Percentiles rank a stretch among this genome's conserved stretches.
Evolutionary conservation across 2,329 filamentous ascomycete species (phyloP).

Genomic region (Zymoseptoria crescenta): DNA sequence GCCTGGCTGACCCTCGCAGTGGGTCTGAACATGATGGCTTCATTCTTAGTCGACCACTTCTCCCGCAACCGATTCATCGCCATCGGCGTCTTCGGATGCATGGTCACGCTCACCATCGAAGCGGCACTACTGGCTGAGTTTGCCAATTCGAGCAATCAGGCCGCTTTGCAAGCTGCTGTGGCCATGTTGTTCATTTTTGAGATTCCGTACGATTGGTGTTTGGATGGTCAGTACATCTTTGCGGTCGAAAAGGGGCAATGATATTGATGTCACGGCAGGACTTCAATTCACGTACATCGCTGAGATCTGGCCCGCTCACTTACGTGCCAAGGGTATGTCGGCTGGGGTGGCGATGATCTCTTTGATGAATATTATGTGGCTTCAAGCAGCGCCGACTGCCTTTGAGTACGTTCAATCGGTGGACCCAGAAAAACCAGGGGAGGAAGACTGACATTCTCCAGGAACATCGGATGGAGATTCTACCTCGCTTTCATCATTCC

Average conservation of each 20-base stretch:
- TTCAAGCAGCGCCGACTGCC: conserved; percentile 14
- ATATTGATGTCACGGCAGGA: neutral
- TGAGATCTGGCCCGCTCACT: conserved; percentile 16
- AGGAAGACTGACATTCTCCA: neutral
- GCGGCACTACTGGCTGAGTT: conserved; percentile 14
- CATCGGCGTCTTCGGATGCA: conserved; percentile 16
- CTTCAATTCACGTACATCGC: conserved; percentile 17
- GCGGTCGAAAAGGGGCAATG: no score
- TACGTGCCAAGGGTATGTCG: conserved; percentile 18
- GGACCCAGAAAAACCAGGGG: neutral
- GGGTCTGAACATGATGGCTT: conserved; percentile 21
- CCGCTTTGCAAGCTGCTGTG: conserved; percentile 11
- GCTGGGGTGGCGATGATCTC: conserved; percentile 17
- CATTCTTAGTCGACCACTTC: conserved; percentile 20
- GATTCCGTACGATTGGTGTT: conserved; percentile 13
- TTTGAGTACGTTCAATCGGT: neutral
- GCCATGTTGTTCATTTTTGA: conserved; percentile 15
- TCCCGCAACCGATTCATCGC: conserved; percentile 13
- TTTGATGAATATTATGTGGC: conserved; percentile 21
- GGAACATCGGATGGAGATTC: conserved; percentile 13
- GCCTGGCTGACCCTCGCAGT: conserved; percentile 26
- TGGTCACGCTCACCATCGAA: conserved; percentile 13
- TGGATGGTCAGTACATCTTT: conserved; percentile 3
- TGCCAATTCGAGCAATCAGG: conserved; percentile 7
- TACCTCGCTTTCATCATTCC: conserved; percentile 15